Percentiles rank a stretch among this genome's conserved stretches.
These are phyloP conservation scores for Sphaerostilbella broomeana DNA, from an alignment of 2,329 filamentous ascomycete species.

Conservation along the genomic window DNA sequence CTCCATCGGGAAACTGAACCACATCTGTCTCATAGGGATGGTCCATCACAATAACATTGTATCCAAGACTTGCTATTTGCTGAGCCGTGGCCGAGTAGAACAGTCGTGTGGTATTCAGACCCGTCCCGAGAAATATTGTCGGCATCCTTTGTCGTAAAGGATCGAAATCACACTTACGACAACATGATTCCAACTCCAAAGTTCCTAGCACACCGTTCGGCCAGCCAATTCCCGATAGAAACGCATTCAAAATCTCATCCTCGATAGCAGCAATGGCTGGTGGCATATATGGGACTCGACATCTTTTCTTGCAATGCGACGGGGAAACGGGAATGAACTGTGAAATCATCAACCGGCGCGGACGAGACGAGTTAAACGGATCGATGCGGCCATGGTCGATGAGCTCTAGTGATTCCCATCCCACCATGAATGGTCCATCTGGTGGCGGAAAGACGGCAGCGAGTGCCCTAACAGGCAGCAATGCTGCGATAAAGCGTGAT, in stretches of 20 bases:
- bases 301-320: slow-evolving; percentile 15
- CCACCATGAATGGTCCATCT: slow-evolving; percentile 12
- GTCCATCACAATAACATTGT: slow-evolving; percentile 37
- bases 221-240: slow-evolving; percentile 14
- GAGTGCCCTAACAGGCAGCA: not conserved
- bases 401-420: slow-evolving; percentile 15
- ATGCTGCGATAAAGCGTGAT: not conserved
- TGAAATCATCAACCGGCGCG: slow-evolving; percentile 20
- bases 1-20: slow-evolving; percentile 34
- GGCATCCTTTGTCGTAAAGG: slow-evolving; percentile 10
- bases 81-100: slow-evolving; percentile 35
- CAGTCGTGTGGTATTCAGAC: slow-evolving; percentile 22
- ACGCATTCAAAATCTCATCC: slow-evolving; percentile 18
- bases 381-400: slow-evolving; percentile 32
- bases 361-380: slow-evolving; percentile 19
- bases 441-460: slow-evolving; percentile 7
- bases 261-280: slow-evolving; percentile 15
- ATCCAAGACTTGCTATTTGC: slow-evolving; percentile 34
- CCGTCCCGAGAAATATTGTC: slow-evolving; percentile 16
- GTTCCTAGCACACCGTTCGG: slow-evolving; percentile 14
- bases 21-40: slow-evolving; percentile 37
- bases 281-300: slow-evolving; percentile 19
- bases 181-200: slow-evolving; percentile 20
- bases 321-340: slow-evolving; percentile 18
- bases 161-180: slow-evolving; percentile 3